Base-by-base conservation (phyloP, 2,329 filamentous ascomycete genomes). In the Beauveria sp. region DNA sequence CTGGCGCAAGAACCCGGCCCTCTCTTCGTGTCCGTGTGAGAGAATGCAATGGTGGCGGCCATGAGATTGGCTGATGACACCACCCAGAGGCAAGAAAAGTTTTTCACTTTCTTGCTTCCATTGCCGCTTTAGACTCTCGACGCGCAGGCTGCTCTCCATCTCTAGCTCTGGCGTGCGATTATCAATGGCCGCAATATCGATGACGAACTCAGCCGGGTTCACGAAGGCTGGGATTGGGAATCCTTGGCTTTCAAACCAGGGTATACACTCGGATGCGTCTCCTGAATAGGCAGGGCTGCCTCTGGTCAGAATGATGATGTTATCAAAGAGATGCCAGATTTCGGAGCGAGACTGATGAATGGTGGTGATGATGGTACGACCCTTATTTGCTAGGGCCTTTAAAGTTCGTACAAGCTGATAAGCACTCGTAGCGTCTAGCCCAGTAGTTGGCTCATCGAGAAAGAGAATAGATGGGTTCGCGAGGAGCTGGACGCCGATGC, bases 311-410 rank as follows among this genome's bases (percentile, higher is more conserved):
- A 93, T 78, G 10, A 91, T 77, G 8, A 92, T 77, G 62, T 86
- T 85, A 70, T 92, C 89, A 68, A 93, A 90, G 18, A 91, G 78
- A 38, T 84, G 81, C 88, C 89, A 93, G 16, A 93, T 92, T 70
- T 92, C 89, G 0, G 88, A 91, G 22, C 89, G 80, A 22, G 89
- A 89, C 64, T 91, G 87, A 70, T 93, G 89, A 42, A 93, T 89
- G 0, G 88, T 91, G 0, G 86, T 86, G 16, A 92, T 82, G 60
- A 92, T 79, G 0, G 88, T 92, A 26, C 88, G 77, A 0, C 88
- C 88, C 69, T 87, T 87, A 42, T 78, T 77, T 0, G 88, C 86
- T 2, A 93, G 77, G 8, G 75, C 78, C 68, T 91, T 90, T 9
- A 92, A 73, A 0, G 88, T 91, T 38, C 85, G 79, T 0, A 92